A percentile compares a stretch with the other conserved stretches of the same genome.
These are phyloP conservation scores for Blastobotrys muscicola DNA, from an alignment of 805 yeast genomes.

Conservation along the genomic window DNA sequence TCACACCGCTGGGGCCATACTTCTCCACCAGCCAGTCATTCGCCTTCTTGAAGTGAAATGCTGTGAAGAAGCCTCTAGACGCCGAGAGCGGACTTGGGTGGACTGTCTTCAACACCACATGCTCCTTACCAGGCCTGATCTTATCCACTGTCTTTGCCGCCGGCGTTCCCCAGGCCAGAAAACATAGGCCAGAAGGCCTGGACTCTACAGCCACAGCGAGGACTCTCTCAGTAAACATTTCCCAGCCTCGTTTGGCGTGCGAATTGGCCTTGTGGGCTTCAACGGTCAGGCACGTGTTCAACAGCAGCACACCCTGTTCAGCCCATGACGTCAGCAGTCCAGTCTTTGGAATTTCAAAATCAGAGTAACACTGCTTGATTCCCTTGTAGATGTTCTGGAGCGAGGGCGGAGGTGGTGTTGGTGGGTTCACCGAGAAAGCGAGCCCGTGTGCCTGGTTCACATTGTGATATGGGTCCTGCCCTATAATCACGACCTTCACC, in stretches of 20 bases:
- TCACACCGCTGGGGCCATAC: constrained; percentile 34
- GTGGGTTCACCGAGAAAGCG: constrained; percentile 84
- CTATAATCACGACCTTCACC: constrained; percentile 73
- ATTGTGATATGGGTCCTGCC: constrained; percentile 97
- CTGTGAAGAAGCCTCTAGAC: constrained; percentile 71
- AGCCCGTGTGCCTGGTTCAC: constrained; percentile 91
- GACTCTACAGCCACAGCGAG: constrained; percentile 40
- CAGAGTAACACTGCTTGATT: constrained; percentile 55
- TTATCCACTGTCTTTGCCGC: constrained; percentile 53
- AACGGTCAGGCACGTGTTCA: constrained; percentile 85
- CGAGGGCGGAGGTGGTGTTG: constrained; percentile 83
- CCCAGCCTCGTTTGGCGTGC: constrained; percentile 91
- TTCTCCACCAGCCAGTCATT: constrained; percentile 62
- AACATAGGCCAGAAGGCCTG: constrained; percentile 46
- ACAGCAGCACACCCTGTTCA: constrained; percentile 70
- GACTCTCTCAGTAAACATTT: constrained; percentile 68
- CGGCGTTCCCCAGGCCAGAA: constrained; percentile 77
- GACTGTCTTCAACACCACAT: constrained; percentile 55
- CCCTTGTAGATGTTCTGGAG: constrained; percentile 79
- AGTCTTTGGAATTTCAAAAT: constrained; percentile 52
- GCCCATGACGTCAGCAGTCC: constrained; percentile 84
- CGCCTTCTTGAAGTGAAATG: constrained; percentile 61
- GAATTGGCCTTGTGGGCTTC: constrained; percentile 90
- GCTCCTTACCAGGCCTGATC: constrained; percentile 24
- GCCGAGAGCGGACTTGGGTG: constrained; percentile 97